Evolutionary conservation across 768 basidiomycete species (phyloP), one percentile per base, ranked within the genome.

Genomic region (Pleurotus eryngii): DNA sequence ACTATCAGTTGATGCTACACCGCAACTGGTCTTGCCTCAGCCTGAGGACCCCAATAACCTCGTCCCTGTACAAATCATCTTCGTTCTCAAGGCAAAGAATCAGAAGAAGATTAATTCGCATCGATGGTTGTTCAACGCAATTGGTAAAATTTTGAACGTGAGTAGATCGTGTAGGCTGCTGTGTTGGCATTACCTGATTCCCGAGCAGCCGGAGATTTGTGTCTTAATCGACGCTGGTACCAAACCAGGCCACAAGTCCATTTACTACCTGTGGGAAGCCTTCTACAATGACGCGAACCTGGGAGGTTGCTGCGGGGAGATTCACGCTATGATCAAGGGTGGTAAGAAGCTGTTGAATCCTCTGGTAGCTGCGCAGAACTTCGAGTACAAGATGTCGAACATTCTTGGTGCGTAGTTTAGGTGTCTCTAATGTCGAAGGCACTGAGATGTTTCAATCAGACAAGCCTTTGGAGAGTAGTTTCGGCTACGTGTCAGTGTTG

Each of bases 311-410:
- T 95, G 92, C 72, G 94, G 93, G 63, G 94, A 96, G 78, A 95
- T 96, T 63, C 90, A 95, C 61, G 95, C 95, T 59, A 96, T 96
- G 95, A 90, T 96, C 65, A 85, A 94, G 70, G 92, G 92, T 14
- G 94, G 94, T 45, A 86, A 72, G 72, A 97, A 97, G 70, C 82
- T 98, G 22, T 70, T 98, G 59, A 98, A 98, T 66, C 95, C 93
- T 17, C 75, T 95, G 49, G 82, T 98, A 27, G 95, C 95, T 6
- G 94, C 95, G 14, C 95, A 98, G 70, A 97, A 98, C 73, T 95
- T 95, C 64, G 94, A 95, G 74, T 97, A 97, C 76, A 97, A 94
- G 75, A 96, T 98, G 92, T 95, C 92, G 46, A 97, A 98, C 72
- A 97, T 98, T 67, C 78, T 98, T 26, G 90, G 87, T 85, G 63